Evolutionary conservation across 169 alveolate genomes (phyloP).

Genomic region (Plasmodium knowlesi): DNA sequence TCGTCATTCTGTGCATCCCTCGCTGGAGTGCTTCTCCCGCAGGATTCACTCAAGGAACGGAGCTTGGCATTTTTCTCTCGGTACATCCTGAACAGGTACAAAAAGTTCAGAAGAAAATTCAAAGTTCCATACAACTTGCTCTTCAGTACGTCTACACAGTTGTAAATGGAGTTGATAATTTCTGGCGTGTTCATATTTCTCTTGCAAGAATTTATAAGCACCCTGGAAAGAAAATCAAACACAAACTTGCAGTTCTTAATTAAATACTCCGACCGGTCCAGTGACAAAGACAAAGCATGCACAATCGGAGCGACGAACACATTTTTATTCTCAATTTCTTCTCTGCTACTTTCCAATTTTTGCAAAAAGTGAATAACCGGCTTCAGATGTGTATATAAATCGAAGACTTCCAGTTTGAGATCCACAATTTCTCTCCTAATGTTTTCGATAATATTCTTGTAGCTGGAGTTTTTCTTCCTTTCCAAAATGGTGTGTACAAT

Average conservation of each 20-base stretch:
- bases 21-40: not conserved
- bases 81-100: conserved; percentile 51
- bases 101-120: conserved; percentile 38
- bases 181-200: conserved; percentile 57
- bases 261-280: conserved; percentile 42
- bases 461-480: conserved; percentile 70
- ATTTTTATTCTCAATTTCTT: conserved; percentile 30
- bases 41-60: not conserved
- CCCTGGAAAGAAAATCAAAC: conserved; percentile 56
- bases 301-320: conserved; percentile 37
- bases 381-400: conserved; percentile 56
- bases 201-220: conserved; percentile 52
- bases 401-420: conserved; percentile 34
- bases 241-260: conserved; percentile 68
- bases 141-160: conserved; percentile 53
- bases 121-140: conserved; percentile 37
- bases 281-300: conserved; percentile 55
- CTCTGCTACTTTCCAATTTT: conserved; percentile 50
- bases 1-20: not conserved
- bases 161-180: conserved; percentile 63
- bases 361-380: conserved; percentile 69
- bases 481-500: conserved; percentile 50
- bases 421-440: conserved; percentile 46
- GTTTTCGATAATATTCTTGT: conserved; percentile 59
- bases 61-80: conserved; percentile 14